Base-by-base conservation (phyloP, 148 eudicot species). In the Fagopyrum tataricum region DNA sequence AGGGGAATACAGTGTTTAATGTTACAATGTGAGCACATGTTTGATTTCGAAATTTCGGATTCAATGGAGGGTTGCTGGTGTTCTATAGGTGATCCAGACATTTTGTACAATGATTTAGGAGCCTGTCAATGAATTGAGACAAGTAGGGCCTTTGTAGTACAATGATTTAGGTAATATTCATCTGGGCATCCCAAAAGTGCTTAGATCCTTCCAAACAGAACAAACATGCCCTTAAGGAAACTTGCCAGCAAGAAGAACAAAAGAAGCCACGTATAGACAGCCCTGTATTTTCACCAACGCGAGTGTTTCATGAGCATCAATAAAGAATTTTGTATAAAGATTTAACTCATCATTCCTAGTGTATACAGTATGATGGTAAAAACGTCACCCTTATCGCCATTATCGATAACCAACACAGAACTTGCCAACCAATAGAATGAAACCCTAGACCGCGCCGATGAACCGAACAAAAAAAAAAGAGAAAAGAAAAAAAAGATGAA, bases 391-490 rank as follows among this genome's bases (percentile, higher is more conserved):
- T 46, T 46, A 8, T 46, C 49, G 49, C 41, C 20, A 64, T 37
- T 37, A 59, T 59, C 55, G 31, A 39, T 24, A 64, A 31, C 69
- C 69, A 37, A 39, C 69, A 2, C 18, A 64, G 26, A 61, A 64
- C 69, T 64, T 64, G 18, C 43, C 69, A 39, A 59, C 69, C 69
- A 64, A 64, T 14, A 37, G 44, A 64, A 64, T 64, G 69, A 64
- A 64, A 37, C 69, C 69, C 44, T 64, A 64, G 18, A n/a, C 13
- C 69, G 10, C 20, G 43, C 69, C 44, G 7, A 6, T 42, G 37
- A 64, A 37, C 44, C 18, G 11, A 31, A 31, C 3, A 64, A 64
- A 31, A n/a, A 39, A n/a, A 64, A 18, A 64, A 0, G 20, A 26
- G 13, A 2, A 64, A 64, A 12, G 17, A 37, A n/a, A 64, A 18